Evolutionary conservation across 2,329 filamentous ascomycete genomes (phyloP).

Genomic region (Pochonia chlamydosporia): DNA sequence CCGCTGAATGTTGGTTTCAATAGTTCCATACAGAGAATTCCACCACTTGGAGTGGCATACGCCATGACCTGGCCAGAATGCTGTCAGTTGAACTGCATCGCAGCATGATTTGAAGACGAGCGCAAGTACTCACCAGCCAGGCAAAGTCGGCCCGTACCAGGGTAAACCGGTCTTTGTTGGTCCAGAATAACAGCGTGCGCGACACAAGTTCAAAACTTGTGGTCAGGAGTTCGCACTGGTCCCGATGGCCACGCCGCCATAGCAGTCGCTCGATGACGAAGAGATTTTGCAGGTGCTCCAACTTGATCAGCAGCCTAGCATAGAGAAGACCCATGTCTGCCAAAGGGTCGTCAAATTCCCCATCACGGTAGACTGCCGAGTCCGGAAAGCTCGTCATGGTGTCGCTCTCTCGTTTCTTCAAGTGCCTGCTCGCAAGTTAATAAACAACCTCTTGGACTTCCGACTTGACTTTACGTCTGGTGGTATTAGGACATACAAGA

Average conservation of each 20-base stretch:
- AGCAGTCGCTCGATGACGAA: constrained; percentile 54
- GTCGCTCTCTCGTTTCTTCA: too few relatives aligned
- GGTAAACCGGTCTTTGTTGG: constrained; percentile 35
- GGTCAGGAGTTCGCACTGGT: constrained; percentile 35
- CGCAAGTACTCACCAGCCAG: constrained; percentile 30
- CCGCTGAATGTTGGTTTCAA: constrained; percentile 15
- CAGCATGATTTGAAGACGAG: too few relatives aligned
- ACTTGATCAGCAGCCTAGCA: constrained; percentile 37
- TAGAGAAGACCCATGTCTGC: constrained; percentile 21
- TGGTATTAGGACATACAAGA: constrained; percentile 1
- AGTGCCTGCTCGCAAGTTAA: too few relatives aligned
- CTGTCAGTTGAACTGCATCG: too few relatives aligned
- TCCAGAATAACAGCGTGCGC: constrained; percentile 39
- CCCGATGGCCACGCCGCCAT: constrained; percentile 6
- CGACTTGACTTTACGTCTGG: too few relatives aligned
- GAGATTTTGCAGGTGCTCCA: constrained; percentile 47
- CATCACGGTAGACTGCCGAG: too few relatives aligned
- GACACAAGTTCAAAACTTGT: constrained; percentile 41
- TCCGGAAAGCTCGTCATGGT: too few relatives aligned
- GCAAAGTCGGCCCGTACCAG: constrained; percentile 34
- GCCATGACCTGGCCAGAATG: constrained; percentile 25
- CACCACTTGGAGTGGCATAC: constrained; percentile 40
- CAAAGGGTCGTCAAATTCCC: too few relatives aligned
- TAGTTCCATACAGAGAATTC: constrained; percentile 43
- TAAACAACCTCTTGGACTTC: too few relatives aligned